Evolutionary conservation across 164 flowering plant species (phyloP).

Genomic region (Berberis thunbergii): DNA sequence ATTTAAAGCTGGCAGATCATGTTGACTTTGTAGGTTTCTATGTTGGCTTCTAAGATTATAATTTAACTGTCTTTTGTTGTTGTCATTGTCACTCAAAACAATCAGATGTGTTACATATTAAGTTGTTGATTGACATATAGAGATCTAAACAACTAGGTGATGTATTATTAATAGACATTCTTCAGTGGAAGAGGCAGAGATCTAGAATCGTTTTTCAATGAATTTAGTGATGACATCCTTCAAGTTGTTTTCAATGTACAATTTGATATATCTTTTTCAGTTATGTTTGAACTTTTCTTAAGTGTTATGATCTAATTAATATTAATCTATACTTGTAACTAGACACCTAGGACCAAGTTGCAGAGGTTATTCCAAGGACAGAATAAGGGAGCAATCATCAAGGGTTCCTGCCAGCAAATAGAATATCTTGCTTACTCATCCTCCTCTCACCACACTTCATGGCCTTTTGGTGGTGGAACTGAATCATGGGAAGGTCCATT

Average conservation of each 20-base stretch:
- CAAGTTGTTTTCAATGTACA: constrained; percentile 59
- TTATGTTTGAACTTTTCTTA: neutral
- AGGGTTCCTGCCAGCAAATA: constrained; percentile 36
- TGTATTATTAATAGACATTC: constrained; percentile 24
- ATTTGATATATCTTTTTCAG: neutral
- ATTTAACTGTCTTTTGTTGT: too few relatives aligned
- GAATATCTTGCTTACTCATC: constrained; percentile 20
- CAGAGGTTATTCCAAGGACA: neutral
- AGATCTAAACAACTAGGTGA: neutral
- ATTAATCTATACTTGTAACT: neutral
- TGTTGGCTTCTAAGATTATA: too few relatives aligned
- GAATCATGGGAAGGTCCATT: constrained; percentile 13
- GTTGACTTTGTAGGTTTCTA: too few relatives aligned
- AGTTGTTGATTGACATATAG: neutral
- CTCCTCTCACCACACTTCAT: constrained; percentile 5
- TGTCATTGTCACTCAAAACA: too few relatives aligned
- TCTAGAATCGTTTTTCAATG: constrained; percentile 9
- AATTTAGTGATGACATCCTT: constrained; percentile 14
- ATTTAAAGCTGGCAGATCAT: too few relatives aligned
- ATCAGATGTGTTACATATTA: neutral
- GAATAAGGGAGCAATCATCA: neutral
- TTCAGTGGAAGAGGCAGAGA: constrained; percentile 43
- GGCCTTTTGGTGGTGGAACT: constrained; percentile 11
- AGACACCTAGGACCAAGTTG: neutral
- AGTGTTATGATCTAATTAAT: neutral